phyloP scores from a whole-genome alignment of 805 yeast species.

The Yarrowia sp. region DNA sequence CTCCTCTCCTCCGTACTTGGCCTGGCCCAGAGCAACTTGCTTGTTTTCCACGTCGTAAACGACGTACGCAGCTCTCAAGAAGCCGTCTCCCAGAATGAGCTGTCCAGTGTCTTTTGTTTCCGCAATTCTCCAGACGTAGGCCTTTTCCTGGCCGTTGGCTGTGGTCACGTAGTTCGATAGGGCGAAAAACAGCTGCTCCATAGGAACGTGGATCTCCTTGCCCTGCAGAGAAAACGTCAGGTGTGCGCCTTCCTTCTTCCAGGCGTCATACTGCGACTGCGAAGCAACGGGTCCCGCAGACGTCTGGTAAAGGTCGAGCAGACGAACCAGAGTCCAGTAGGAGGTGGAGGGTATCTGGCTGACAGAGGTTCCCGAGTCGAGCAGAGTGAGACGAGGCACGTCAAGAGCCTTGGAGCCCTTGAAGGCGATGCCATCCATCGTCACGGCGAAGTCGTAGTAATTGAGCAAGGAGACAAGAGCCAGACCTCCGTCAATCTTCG shows the following conservation, averaged over 20 bases:
- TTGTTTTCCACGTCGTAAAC: conserved; percentile 59
- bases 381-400: conserved; percentile 57
- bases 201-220: not conserved
- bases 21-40: conserved; percentile 54
- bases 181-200: not conserved
- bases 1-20: conserved; percentile 31
- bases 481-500: conserved; percentile 53
- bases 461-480: conserved; percentile 34
- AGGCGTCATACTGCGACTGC: not conserved
- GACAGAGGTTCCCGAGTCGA: conserved; percentile 33
- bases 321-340: not conserved
- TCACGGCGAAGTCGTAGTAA: not conserved
- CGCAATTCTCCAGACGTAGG: not conserved
- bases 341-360: not conserved
- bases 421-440: conserved; percentile 28
- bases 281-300: not conserved
- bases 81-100: conserved; percentile 49
- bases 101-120: not conserved
- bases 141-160: not conserved
- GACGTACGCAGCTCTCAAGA: conserved; percentile 58
- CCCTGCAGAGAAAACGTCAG: conserved; percentile 16
- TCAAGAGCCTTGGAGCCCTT: conserved; percentile 34
- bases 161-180: conserved; percentile 19
- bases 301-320: conserved; percentile 23
- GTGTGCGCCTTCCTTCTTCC: not conserved